Conservation (phyloP, 768 basidiomycete species). For the Mrakia blollopis region DNA sequence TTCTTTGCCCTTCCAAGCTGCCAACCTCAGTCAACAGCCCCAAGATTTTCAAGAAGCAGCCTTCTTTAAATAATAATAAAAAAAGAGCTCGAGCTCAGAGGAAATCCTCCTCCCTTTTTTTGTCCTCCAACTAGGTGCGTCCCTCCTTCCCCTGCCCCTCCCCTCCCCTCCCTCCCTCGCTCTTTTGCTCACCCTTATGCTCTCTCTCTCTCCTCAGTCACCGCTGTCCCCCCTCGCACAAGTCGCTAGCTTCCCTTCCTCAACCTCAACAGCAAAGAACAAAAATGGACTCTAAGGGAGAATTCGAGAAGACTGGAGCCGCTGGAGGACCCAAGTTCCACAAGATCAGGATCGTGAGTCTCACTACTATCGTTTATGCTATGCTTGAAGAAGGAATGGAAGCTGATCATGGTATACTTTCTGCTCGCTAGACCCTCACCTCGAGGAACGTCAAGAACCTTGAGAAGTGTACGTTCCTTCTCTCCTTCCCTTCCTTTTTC, state of each 20-base stretch:
- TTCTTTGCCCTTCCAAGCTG: not conserved
- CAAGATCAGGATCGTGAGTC: conserved; percentile 80
- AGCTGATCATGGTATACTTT: not conserved
- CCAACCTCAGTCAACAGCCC: not conserved
- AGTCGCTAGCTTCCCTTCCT: conserved; percentile 27
- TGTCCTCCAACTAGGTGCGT: conserved; percentile 18
- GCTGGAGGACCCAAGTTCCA: conserved; percentile 90
- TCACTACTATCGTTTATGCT: not conserved
- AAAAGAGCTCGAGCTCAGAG: too few relatives aligned
- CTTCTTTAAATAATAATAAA: not conserved
- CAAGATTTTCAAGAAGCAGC: not conserved
- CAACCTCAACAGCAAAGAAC: not conserved
- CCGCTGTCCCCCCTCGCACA: conserved; percentile 31
- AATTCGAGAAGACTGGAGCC: conserved; percentile 77
- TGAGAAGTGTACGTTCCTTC: conserved; percentile 75
- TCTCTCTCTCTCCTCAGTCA: conserved; percentile 14
- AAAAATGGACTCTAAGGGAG: conserved; percentile 53
- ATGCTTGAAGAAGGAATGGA: not conserved
- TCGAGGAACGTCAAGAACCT: conserved; percentile 96
- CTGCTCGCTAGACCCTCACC: conserved; percentile 63
- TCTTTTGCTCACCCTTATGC: not conserved
- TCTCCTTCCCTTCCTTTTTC: not conserved
- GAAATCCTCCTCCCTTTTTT: not conserved
- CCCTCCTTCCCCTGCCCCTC: conserved; percentile 7
- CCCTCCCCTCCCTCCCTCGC: not conserved